phyloP scores from a whole-genome alignment of 345 rosid species.

The Cardiospermum halicacabum region DNA sequence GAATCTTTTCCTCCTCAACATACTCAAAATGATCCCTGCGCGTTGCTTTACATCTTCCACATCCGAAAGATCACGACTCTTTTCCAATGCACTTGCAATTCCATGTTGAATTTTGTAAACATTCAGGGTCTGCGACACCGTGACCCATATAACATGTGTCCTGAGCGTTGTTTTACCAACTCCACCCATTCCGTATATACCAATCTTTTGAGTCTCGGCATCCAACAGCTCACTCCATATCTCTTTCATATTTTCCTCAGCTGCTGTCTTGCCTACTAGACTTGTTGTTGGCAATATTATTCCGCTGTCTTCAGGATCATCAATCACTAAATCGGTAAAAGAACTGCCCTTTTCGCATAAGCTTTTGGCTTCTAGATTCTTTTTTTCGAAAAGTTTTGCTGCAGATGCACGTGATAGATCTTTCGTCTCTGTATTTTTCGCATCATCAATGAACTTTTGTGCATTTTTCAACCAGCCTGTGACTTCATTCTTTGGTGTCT shows the following conservation, averaged over 20 bases:
- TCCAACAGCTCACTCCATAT: neutral
- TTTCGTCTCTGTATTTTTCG: neutral
- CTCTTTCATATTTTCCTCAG: neutral
- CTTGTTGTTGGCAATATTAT: neutral
- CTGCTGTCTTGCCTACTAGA: neutral
- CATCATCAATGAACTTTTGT: neutral
- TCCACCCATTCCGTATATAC: neutral
- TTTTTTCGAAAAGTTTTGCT: neutral
- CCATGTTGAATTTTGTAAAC: neutral
- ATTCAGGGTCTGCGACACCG: neutral
- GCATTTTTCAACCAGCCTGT: neutral
- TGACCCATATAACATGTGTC: neutral
- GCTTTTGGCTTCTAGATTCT: neutral
- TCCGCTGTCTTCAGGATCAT: neutral
- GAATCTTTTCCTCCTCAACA: neutral
- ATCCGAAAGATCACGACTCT: neutral
- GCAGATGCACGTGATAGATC: neutral
- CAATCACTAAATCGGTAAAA: neutral
- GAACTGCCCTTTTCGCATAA: neutral
- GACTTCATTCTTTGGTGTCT: neutral
- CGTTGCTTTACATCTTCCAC: neutral
- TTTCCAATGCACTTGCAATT: neutral
- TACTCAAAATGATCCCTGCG: neutral
- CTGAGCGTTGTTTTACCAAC: neutral
- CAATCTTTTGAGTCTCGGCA: neutral